Evolutionary conservation across 129 eudicot species (phyloP), one percentile per base, ranked within the genome.

Genomic region (Tanacetum coccineum): DNA sequence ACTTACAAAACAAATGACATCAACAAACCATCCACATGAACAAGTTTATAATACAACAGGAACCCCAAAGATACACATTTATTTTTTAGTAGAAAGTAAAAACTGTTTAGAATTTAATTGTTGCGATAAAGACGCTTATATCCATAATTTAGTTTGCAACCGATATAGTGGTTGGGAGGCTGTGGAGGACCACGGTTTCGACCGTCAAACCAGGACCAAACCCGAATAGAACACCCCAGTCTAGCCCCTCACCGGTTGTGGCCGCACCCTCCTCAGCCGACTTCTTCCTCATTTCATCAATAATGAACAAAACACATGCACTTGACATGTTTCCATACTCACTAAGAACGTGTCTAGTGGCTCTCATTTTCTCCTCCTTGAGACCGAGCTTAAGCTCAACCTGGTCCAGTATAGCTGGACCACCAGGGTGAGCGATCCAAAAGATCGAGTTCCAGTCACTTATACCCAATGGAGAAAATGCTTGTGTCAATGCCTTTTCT

Each of bases 301-400:
- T 44, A 3, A 80, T 80, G 58, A 84, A 84, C 73, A 80, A 44
- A 10, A 84, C 89, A 14, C 83, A 84, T 0, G 89, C 85, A 55
- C 89, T 84, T 2, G 89, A 84, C 89, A 83, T 83, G 72, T 83
- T 83, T 2, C 88, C 88, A 21, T 76, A 83, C 48, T 83, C 88
- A 1, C 88, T 77, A 59, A 83, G 25, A 32, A 83, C 88, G 40
- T 83, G 79, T 17, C 88, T 62, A 1, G 88, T 80, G 17, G 88
- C 80, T 47, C 73, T 56, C 64, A 83, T 74, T 55, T 83, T 83
- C 54, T 83, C 82, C 70, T 77, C 78, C 26, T 84, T 77, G 3
- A 84, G 79, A 0, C 79, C 79, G 4, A 84, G 75, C 28, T 80
- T 84, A 0, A 10, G 60, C 78, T 84, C 89, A 40, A 84, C 83